Base-by-base conservation (phyloP, 164 flowering plant species). In the Malania oleifera region DNA sequence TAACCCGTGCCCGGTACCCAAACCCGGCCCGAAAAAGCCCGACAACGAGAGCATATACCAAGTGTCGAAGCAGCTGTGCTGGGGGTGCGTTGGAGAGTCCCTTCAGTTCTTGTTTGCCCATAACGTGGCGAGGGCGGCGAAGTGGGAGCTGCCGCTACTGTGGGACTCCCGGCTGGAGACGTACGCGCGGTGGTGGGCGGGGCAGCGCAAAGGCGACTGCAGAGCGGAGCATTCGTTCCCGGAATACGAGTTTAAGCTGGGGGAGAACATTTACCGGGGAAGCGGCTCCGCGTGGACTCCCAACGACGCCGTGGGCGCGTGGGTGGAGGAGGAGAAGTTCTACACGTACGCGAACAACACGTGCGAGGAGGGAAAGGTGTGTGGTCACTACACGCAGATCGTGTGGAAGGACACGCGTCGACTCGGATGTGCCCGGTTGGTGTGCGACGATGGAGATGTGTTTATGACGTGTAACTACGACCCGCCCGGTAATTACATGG, bases 231-330 rank as follows among this genome's bases (percentile, higher is more conserved):
- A 93, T 60, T 93, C 98, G 0, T 79, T 79, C 54, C 81, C 80
- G 1, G 84, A 79, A 52, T 69, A 26, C 14, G 85, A 59, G 8
- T 86, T 86, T 67, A 74, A 75, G 64, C 71, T 87, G 0, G 98
- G 98, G 7, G 98, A 93, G 77, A 87, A 84, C 65, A 82, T 90
- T 5, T 89, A 38, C 40, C 86, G 96, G 98, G 98, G 98, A 0
- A 70, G 85, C 34, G 96, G 96, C 7, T 26, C 80, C 0, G 37
- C 55, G 7, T 92, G 98, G 98, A 75, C 78, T 0, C 78, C 97
- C 0, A 39, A 15, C 0, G 90, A 93, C 24, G 97, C 98, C 0
- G 97, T 90, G 31, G 38, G 46, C 0, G 78, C 76, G 1, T 93
- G 98, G 98, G 87, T 82, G 1, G 81, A 50, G 2, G 98, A 93